These are phyloP conservation scores for Torulaspora gathmanii DNA, from an alignment of 805 yeast genomes.

Conservation along the genomic window DNA sequence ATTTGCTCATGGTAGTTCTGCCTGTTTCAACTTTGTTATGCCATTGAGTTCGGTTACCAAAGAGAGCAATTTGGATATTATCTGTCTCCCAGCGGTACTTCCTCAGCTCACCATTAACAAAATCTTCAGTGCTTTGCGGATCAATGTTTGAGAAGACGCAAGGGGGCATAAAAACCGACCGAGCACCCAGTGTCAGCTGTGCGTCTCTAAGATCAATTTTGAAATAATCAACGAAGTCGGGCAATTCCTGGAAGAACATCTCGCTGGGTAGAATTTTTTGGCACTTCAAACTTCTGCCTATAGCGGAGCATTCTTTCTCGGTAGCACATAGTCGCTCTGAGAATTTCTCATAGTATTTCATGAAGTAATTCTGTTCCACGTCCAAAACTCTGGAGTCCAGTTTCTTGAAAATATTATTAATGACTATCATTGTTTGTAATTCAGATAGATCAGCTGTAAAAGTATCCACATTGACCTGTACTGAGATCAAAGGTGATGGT, in stretches of 20 bases:
- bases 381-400: slow-evolving; percentile 25
- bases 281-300: slow-evolving; percentile 10
- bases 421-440: slow-evolving; percentile 28
- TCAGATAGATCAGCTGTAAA: slow-evolving; percentile 29
- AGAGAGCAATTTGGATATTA: slow-evolving; percentile 23
- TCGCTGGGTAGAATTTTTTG: slow-evolving; percentile 14
- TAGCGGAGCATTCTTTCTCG: slow-evolving; percentile 19
- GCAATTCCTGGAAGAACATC: slow-evolving; percentile 31
- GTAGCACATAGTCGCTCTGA: slow-evolving; percentile 22
- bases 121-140: slow-evolving; percentile 38
- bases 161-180: slow-evolving; percentile 43
- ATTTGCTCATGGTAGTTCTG: slow-evolving; percentile 19
- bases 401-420: slow-evolving; percentile 24
- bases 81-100: slow-evolving; percentile 32
- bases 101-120: slow-evolving; percentile 40
- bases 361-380: slow-evolving; percentile 32
- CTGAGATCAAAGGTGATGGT: slow-evolving; percentile 22
- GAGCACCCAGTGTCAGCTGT: slow-evolving; percentile 36
- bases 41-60: slow-evolving; percentile 28
- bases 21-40: slow-evolving; percentile 22
- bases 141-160: slow-evolving; percentile 34
- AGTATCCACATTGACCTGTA: slow-evolving; percentile 24
- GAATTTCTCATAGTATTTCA: slow-evolving; percentile 27
- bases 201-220: slow-evolving; percentile 26
- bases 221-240: slow-evolving; percentile 33